phyloP scores from a whole-genome alignment of 2,329 filamentous ascomycete genomes.

The Bertia moriformis region DNA sequence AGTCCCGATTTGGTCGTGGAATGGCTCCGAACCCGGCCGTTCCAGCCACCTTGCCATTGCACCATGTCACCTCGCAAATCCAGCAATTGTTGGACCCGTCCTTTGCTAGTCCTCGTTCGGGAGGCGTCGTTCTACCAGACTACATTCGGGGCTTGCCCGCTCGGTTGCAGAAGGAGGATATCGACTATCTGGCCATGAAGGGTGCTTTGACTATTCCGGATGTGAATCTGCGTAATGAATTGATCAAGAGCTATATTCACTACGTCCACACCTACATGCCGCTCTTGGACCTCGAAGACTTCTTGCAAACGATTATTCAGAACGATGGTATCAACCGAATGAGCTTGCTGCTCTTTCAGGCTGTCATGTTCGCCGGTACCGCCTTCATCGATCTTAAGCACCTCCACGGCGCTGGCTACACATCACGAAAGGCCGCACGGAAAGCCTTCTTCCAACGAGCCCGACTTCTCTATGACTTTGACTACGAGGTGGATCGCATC shows the following conservation, averaged over 20 bases:
- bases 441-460: conserved; percentile 82
- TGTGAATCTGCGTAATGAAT: conserved; percentile 57
- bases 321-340: conserved; percentile 57
- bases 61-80: neutral
- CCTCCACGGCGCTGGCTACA: conserved; percentile 64
- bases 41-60: neutral
- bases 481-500: conserved; percentile 83
- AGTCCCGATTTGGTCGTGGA: neutral
- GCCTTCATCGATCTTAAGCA: conserved; percentile 74
- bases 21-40: neutral
- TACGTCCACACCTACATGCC: conserved; percentile 94
- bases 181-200: conserved; percentile 70
- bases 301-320: conserved; percentile 43
- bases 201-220: conserved; percentile 69
- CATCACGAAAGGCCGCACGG: conserved; percentile 64
- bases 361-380: conserved; percentile 84
- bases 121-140: neutral
- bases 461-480: conserved; percentile 80
- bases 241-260: conserved; percentile 71
- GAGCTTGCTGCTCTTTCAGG: conserved; percentile 80
- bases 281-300: conserved; percentile 54
- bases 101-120: neutral
- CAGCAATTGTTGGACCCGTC: neutral
- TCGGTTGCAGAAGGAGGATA: conserved; percentile 41
- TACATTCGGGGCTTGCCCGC: neutral